Conservation (phyloP, 768 basidiomycete species). For the Cystofilobasidium capitatum region DNA sequence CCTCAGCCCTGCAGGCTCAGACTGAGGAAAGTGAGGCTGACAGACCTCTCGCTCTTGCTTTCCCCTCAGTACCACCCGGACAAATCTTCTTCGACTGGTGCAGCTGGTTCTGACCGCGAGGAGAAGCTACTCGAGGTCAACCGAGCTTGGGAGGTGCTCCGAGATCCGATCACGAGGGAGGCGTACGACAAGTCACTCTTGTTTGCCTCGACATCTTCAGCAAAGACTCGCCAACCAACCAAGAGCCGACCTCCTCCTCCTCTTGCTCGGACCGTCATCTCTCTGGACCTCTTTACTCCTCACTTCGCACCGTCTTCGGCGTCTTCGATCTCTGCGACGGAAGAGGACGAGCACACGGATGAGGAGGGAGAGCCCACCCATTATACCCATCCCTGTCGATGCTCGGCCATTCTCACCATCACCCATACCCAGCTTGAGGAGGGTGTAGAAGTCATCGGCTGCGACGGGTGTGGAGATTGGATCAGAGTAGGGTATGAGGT, state of each 20-base stretch:
- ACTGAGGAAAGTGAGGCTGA: too few species aligned
- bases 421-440: conserved; percentile 38
- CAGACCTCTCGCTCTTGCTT: background rate
- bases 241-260: conserved; percentile 9
- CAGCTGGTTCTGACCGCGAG: background rate
- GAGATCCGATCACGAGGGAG: conserved; percentile 9
- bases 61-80: conserved; percentile 19
- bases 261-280: conserved; percentile 21
- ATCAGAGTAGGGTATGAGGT: conserved; percentile 41
- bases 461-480: conserved; percentile 42
- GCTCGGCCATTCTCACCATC: conserved; percentile 36
- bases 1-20: background rate
- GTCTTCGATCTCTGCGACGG: background rate
- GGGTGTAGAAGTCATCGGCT: conserved; percentile 40
- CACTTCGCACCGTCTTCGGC: conserved; percentile 4
- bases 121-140: background rate
- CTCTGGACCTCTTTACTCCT: conserved; percentile 14
- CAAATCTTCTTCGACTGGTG: background rate
- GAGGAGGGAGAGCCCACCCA: conserved; percentile 32
- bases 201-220: background rate
- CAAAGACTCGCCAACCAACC: background rate
- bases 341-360: conserved; percentile 15
- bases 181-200: background rate
- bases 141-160: conserved; percentile 3
- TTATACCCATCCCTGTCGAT: conserved; percentile 41